Conservation (phyloP, 352 stramenopile species). For the Phytopythium helicoides region DNA sequence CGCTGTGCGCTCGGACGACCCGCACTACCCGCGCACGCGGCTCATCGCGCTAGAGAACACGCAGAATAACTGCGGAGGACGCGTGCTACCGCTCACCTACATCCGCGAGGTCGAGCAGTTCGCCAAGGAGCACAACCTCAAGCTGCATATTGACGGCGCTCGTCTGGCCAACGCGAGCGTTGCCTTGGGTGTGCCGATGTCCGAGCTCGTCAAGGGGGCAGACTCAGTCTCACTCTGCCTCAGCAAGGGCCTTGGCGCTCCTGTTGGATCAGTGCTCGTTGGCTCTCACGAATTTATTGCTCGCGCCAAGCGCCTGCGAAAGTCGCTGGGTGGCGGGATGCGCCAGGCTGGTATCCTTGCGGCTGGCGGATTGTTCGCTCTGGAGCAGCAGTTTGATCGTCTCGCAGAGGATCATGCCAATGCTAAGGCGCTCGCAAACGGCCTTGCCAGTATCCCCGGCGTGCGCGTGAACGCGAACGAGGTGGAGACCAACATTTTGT, state of each 20-base stretch:
- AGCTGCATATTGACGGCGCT: conserved; percentile 95
- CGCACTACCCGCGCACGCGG: conserved; percentile 79
- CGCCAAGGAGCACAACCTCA: conserved; percentile 71
- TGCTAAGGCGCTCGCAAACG: conserved; percentile 62
- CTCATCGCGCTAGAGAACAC: conserved; percentile 98
- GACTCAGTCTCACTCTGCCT: conserved; percentile 95
- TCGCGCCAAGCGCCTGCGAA: conserved; percentile 89
- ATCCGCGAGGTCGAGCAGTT: conserved; percentile 74
- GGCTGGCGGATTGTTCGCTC: conserved; percentile 88
- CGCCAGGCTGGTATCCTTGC: conserved; percentile 94
- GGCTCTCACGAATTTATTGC: conserved; percentile 88
- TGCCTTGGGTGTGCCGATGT: conserved; percentile 57
- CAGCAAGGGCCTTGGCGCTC: conserved; percentile 95
- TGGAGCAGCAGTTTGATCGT: conserved; percentile 87
- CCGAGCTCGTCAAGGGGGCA: conserved; percentile 74
- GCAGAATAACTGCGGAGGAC: conserved; percentile 96
- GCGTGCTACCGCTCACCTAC: conserved; percentile 85
- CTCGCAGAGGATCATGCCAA: conserved; percentile 84
- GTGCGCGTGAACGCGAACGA: conserved; percentile 55
- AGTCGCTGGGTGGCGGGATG: conserved; percentile 97
- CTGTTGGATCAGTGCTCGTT: conserved; percentile 93
- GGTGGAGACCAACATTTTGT: conserved; percentile 91
- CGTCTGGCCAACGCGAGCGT: conserved; percentile 96
- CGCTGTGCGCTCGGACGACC: conserved; percentile 75
- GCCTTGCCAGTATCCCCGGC: conserved; percentile 59